Percentiles rank a stretch among this genome's conserved stretches.
Conservation (phyloP, 371 early-diverging fungal species). For the Rhizopus arrhizus region DNA sequence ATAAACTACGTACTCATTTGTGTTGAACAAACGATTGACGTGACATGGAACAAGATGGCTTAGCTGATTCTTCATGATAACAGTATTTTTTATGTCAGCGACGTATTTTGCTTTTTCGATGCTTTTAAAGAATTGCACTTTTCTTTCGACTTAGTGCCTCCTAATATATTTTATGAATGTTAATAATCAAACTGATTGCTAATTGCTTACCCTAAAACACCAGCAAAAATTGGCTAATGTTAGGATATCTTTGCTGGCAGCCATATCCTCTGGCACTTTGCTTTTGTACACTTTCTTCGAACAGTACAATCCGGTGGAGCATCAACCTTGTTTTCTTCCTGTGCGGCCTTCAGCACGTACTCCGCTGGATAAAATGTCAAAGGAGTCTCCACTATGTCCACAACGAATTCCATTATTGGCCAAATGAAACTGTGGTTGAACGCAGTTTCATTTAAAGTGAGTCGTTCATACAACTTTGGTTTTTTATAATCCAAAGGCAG, state of each 20-base stretch:
- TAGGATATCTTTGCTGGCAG: conserved; percentile 9
- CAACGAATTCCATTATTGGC: conserved; percentile 1
- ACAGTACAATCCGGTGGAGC: neutral
- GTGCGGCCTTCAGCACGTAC: neutral
- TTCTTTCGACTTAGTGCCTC: conserved; percentile 3
- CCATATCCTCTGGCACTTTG: conserved; percentile 5
- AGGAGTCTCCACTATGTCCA: neutral
- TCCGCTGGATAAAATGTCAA: neutral
- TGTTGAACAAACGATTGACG: conserved; percentile 11
- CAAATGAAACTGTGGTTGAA: conserved; percentile 1
- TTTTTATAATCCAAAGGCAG: conserved; percentile 6
- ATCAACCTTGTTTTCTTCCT: conserved; percentile 1
- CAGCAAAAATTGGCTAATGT: conserved; percentile 4
- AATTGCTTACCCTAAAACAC: conserved; percentile 7
- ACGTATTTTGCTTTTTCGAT: conserved; percentile 10
- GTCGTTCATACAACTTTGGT: neutral
- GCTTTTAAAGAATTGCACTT: conserved; percentile 9
- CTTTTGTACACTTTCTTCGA: neutral
- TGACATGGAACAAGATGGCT: conserved; percentile 4
- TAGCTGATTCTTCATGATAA: conserved; percentile 6
- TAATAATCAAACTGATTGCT: neutral
- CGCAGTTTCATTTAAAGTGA: neutral
- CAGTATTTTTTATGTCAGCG: neutral
- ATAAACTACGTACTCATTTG: conserved; percentile 11
- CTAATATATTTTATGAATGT: neutral